A percentile compares a stretch with the other conserved stretches of the same genome.
Evolutionary conservation across 2,329 filamentous ascomycete species (phyloP).

Genomic region (Ascochyta koolunga): DNA sequence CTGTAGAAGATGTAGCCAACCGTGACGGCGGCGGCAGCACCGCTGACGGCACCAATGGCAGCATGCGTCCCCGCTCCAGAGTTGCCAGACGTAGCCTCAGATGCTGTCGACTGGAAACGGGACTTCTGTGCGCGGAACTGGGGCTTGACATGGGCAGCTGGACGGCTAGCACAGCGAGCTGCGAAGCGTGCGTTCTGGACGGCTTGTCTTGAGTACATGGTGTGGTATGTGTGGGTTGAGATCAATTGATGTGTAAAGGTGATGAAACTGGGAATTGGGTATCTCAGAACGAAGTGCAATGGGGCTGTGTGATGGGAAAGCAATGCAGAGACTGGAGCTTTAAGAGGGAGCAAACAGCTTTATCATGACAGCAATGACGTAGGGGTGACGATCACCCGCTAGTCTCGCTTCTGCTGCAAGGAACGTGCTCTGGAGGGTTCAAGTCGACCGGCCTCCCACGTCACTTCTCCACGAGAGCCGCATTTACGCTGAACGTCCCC

Average conservation of each 20-base stretch:
- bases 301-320: slow-evolving; percentile 5
- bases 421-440: not conserved
- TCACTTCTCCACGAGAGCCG: slow-evolving; percentile 12
- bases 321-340: slow-evolving; percentile 2
- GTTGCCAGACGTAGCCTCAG: slow-evolving; percentile 26
- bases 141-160: slow-evolving; percentile 32
- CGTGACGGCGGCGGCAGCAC: slow-evolving; percentile 55
- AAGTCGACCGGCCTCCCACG: slow-evolving; percentile 7
- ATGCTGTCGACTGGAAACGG: slow-evolving; percentile 43
- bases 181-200: slow-evolving; percentile 39
- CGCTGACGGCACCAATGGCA: slow-evolving; percentile 57
- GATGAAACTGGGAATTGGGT: not conserved
- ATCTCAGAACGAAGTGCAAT: slow-evolving; percentile 7
- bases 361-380: slow-evolving; percentile 8
- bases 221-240: not conserved
- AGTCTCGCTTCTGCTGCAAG: not conserved
- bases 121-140: slow-evolving; percentile 37
- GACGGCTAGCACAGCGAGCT: slow-evolving; percentile 38
- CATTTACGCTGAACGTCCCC: slow-evolving; percentile 4
- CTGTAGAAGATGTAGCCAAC: slow-evolving; percentile 61
- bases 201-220: slow-evolving; percentile 46
- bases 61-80: slow-evolving; percentile 45
- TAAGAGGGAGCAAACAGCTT: slow-evolving; percentile 7
- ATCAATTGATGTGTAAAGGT: slow-evolving; percentile 11
- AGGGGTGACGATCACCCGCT: slow-evolving; percentile 5